Evolutionary conservation across 139 green algal genomes (phyloP).

Genomic region (Closterium sp.): DNA sequence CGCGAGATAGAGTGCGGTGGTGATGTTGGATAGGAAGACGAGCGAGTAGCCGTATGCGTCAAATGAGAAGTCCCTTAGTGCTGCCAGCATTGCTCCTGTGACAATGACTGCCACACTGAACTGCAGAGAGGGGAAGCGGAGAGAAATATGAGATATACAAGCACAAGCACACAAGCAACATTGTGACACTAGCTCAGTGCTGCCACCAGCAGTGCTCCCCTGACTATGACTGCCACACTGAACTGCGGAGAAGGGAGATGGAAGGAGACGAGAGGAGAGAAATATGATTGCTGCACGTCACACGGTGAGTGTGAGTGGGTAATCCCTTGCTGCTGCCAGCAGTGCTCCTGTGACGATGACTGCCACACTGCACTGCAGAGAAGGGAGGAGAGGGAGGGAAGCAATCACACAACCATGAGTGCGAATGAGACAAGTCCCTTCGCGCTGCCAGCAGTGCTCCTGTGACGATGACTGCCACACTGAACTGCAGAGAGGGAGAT

Average conservation of each 20-base stretch:
- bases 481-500: neutral
- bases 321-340: conserved; percentile 39
- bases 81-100: conserved; percentile 40
- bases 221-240: conserved; percentile 50
- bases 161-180: too few species aligned
- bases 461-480: conserved; percentile 47
- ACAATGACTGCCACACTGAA: conserved; percentile 51
- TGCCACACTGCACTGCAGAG: conserved; percentile 24
- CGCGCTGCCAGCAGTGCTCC: conserved; percentile 40
- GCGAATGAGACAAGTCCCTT: conserved; percentile 36
- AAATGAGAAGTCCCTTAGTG: conserved; percentile 40
- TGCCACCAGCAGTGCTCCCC: conserved; percentile 42
- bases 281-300: too few species aligned
- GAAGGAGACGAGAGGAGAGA: too few species aligned
- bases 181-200: too few species aligned
- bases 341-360: conserved; percentile 48
- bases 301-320: too few species aligned
- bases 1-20: conserved; percentile 48
- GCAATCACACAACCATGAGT: neutral
- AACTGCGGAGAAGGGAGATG: too few species aligned
- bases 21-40: conserved; percentile 46
- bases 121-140: neutral
- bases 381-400: too few species aligned
- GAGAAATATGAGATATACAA: too few species aligned
- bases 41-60: conserved; percentile 30